Percentiles rank a stretch among this genome's conserved stretches.
These are phyloP conservation scores for Xylaria sp. DNA, from an alignment of 495 filamentous ascomycete genomes.

Conservation along the genomic window DNA sequence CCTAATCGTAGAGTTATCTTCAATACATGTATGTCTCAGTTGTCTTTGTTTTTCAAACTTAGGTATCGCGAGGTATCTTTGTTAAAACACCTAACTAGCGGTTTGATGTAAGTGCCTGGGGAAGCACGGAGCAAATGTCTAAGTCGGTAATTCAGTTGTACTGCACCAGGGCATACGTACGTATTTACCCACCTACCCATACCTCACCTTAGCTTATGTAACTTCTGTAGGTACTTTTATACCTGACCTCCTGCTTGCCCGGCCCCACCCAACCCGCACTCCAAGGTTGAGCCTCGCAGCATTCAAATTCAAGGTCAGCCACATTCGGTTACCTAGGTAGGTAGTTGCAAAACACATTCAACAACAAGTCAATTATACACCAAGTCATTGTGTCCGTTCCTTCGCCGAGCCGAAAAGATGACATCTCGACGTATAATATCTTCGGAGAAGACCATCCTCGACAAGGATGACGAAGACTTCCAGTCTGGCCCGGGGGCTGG, in stretches of 20 bases:
- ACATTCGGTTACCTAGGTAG: neutral
- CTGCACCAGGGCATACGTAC: too few species aligned
- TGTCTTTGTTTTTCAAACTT: constrained; percentile 5
- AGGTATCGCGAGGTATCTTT: too few species aligned
- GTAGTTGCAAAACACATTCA: neutral
- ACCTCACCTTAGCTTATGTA: too few species aligned
- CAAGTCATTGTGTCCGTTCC: neutral
- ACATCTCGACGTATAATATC: constrained; percentile 63
- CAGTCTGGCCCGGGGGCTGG: constrained; percentile 41
- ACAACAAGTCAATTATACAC: neutral
- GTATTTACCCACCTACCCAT: neutral
- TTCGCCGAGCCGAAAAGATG: constrained; percentile 49
- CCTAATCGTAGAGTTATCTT: too few species aligned
- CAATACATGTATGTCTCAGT: neutral
- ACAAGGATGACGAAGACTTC: constrained; percentile 57
- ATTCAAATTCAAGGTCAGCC: neutral
- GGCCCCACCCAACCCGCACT: constrained; percentile 10
- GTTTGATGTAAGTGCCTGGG: too few species aligned
- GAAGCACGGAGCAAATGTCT: neutral
- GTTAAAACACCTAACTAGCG: too few species aligned
- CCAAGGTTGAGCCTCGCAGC: neutral
- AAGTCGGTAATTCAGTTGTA: too few species aligned
- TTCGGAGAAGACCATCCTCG: constrained; percentile 59
- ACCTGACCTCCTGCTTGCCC: neutral
- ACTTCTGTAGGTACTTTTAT: neutral